A percentile compares a stretch with the other conserved stretches of the same genome.
Conservation (phyloP, 1,284 basidiomycete genomes). For the Marasmius oreades region DNA sequence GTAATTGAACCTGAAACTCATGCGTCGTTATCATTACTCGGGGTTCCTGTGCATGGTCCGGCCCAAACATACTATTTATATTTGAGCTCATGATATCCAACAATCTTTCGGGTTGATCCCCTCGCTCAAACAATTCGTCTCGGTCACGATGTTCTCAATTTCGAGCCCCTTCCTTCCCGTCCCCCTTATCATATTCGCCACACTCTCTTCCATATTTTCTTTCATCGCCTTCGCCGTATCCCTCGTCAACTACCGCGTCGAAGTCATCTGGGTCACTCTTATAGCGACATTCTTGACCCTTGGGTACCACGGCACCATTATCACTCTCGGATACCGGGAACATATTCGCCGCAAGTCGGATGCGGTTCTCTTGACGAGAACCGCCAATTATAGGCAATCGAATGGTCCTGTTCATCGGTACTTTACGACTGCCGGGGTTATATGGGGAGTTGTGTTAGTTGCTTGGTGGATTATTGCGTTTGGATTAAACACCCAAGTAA, state of each 20-base stretch:
- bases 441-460: not conserved
- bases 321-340: not conserved
- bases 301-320: not conserved
- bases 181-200: not conserved
- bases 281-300: not conserved
- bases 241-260: not conserved
- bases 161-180: not conserved
- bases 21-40: not conserved
- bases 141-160: not conserved
- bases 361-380: not conserved
- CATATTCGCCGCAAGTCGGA: not conserved
- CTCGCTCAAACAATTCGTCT: not conserved
- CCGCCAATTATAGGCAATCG: not conserved
- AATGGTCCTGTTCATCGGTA: not conserved
- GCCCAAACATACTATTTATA: not conserved
- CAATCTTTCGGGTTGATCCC: conserved; percentile 6
- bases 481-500: not conserved
- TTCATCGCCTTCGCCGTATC: not conserved
- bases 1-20: no score
- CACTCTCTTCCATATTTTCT: not conserved
- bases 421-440: not conserved
- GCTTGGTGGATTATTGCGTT: not conserved
- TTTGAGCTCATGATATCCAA: not conserved
- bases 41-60: not conserved
- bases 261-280: not conserved